Evolutionary conservation across 1,284 basidiomycete genomes (phyloP), one percentile per base, ranked within the genome.

Genomic region (Porogramme epimiltina): DNA sequence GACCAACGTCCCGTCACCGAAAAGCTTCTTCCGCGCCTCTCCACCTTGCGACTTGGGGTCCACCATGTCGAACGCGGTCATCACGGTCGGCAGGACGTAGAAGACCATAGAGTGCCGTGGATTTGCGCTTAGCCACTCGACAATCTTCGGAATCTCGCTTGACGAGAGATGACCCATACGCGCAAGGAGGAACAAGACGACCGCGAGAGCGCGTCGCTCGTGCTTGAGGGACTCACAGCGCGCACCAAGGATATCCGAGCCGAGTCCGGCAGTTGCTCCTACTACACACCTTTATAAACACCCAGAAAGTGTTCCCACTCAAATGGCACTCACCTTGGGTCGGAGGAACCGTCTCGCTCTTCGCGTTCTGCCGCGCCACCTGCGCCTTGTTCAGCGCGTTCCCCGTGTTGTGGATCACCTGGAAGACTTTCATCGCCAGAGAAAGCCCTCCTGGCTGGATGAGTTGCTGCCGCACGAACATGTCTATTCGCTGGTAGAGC

Each of bases 221-320:
- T 87, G 85, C 60, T 80, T 82, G 50, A 92, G 75, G 0, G 87
- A 89, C 37, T 89, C 82, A 54, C 81, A 79, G 23, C 87, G 82
- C 23, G 85, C 79, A 49, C 77, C 78, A 3, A 87, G 74, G 50
- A 89, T 75, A 51, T 88, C 85, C 44, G 76, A 78, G 15, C 87
- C 86, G 28, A 93, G 72, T 3, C 74, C 59, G 18, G 49, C 51
- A 33, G 41, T 56, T 8, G 50, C 38, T 18, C 49, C 57, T 56
- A 15, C 1, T 15, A 3, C 10, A 20, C 23, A 4, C 18, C 2
- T 9, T 31, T 4, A 26, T 45, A 33, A 8, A 19, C 25, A 18
- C 23, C 1, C 11, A 5, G 5, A 3, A 13, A 2, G 10, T 28
- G 4, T n/a, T 16, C 2, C 4, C 13, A 47, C 24, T 5, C 10